phyloP scores from a whole-genome alignment of 495 filamentous ascomycete genomes.

The Hyaloscypha hepaticicola region DNA sequence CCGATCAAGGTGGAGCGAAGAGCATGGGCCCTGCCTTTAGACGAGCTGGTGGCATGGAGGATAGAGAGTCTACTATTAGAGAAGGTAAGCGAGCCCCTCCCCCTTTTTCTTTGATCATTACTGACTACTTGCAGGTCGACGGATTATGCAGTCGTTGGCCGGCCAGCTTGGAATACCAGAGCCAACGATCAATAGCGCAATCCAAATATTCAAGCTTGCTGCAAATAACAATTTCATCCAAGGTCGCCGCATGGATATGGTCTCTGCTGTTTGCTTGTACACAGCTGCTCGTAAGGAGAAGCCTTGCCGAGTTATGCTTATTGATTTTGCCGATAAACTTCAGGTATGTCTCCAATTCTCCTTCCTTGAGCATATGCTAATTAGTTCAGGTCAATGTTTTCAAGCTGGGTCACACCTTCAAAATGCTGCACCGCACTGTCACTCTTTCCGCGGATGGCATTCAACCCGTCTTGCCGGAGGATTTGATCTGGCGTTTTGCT shows the following conservation, averaged over 20 bases:
- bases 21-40: conserved; percentile 53
- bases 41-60: conserved; percentile 42
- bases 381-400: conserved; percentile 78
- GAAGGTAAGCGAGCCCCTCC: conserved; percentile 46
- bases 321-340: conserved; percentile 88
- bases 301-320: conserved; percentile 73
- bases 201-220: conserved; percentile 76
- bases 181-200: conserved; percentile 58
- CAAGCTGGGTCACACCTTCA: conserved; percentile 79
- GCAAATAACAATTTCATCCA: conserved; percentile 78
- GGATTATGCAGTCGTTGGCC: conserved; percentile 44
- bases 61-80: conserved; percentile 68
- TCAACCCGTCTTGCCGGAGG: conserved; percentile 69
- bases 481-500: conserved; percentile 86
- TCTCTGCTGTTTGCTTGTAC: conserved; percentile 85
- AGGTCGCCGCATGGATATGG: conserved; percentile 80
- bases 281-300: conserved; percentile 71
- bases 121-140: conserved; percentile 32
- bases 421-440: conserved; percentile 67
- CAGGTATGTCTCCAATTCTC: conserved; percentile 40
- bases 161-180: conserved; percentile 56
- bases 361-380: conserved; percentile 22
- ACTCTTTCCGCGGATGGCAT: conserved; percentile 51
- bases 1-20: conserved; percentile 62
- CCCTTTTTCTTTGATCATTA: not conserved